Evolutionary conservation across 164 flowering plant genomes (phyloP).

Genomic region (Tetrastigma voinierianum): DNA sequence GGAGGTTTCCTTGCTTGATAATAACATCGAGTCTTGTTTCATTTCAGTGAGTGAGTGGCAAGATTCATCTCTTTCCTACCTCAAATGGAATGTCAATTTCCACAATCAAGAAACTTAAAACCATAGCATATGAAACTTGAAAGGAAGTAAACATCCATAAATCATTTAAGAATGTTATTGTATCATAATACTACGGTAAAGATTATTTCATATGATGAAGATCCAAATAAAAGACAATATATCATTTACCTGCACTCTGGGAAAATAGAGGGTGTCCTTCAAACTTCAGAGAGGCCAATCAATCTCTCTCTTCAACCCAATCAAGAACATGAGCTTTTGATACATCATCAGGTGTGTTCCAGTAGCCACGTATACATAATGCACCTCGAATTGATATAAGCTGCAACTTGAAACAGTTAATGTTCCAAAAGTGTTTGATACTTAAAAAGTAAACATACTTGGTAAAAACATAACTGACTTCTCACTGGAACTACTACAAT

Average conservation of each 20-base stretch:
- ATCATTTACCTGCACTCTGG: slow-evolving; percentile 53
- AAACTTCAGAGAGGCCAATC: slow-evolving; percentile 60
- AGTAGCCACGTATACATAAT: slow-evolving; percentile 85
- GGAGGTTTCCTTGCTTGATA: too few species aligned
- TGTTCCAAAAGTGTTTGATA: background rate
- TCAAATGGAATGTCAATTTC: too few species aligned
- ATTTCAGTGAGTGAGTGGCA: too few species aligned
- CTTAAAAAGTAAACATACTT: background rate
- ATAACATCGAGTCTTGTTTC: too few species aligned
- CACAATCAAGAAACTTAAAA: too few species aligned
- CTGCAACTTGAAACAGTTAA: slow-evolving; percentile 26
- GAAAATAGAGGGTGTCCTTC: slow-evolving; percentile 69
- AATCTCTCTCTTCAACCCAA: slow-evolving; percentile 61
- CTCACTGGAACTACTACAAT: background rate
- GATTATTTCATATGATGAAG: background rate
- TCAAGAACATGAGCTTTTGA: slow-evolving; percentile 41
- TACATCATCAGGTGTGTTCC: slow-evolving; percentile 53
- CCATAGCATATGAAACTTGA: too few species aligned
- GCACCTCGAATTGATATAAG: slow-evolving; percentile 49
- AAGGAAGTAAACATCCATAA: too few species aligned
- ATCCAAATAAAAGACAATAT: background rate
- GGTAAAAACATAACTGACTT: background rate
- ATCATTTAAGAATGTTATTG: too few species aligned
- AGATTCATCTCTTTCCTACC: too few species aligned
- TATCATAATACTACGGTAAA: background rate